Base-by-base conservation (phyloP, 2,329 filamentous ascomycete species). In the Fusarium domesticum region DNA sequence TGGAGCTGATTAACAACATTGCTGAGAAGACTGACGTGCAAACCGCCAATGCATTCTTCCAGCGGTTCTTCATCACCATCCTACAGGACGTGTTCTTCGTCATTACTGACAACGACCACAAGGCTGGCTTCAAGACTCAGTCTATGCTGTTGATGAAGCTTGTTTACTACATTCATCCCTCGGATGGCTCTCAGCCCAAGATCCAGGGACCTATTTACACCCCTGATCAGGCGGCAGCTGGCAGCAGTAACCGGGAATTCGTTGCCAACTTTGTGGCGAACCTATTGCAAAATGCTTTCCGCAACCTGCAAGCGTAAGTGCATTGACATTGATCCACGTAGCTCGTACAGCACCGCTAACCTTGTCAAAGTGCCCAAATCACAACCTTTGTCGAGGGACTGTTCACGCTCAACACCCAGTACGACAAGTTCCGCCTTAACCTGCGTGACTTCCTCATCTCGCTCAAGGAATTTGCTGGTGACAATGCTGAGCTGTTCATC, bases 71-170 rank as follows among this genome's bases (percentile, higher is more conserved):
- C 69, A 84, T 95, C 42, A 84, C 88, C 2, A 97, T 98, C 55
- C 75, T 98, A 39, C 93, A 98, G 69, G 93, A 98, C 61, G 90
- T 98, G 12, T 95, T 98, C 77, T 98, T 96, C 62, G 93, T 98
- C 33, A 80, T 98, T 39, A 97, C 93, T 1, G 93, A 98, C 64
- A 92, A 87, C 48, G 93, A 98, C 60, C 93, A 98, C 78, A 98
- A 98, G 75, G 93, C 93, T 49, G 93, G 93, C 1, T 98, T 98
- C 77, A 98, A 98, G 77, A 93, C 91, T 7, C 93, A 98, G 72
- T 91, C 91, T 4, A 86, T 93, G 80, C 76, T 98, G 37, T 73
- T 98, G 49, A 90, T 93, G 60, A 87, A 91, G 62, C 91, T 98
- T 80, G 96, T 98, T 73, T 95, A 91, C 76, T 90, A 96, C 44